A percentile compares a stretch with the other conserved stretches of the same genome.
phyloP scores from a whole-genome alignment of 345 rosid species.

The Gossypium sturtianum region DNA sequence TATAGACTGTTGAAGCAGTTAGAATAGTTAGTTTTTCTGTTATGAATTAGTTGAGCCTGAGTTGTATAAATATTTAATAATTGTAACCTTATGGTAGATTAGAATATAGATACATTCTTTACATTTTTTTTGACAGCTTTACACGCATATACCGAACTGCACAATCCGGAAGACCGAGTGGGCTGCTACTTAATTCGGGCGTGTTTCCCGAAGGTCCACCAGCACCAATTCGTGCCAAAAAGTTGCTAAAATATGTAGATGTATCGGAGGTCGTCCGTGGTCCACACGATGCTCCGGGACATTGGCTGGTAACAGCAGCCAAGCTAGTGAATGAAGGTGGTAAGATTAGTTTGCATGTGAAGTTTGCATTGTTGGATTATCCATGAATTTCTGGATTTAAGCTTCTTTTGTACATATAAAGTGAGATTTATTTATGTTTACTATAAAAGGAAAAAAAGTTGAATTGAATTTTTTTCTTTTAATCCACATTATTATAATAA shows the following conservation, averaged over 20 bases:
- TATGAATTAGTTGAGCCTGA: no score
- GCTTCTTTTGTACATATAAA: slow-evolving; percentile 4
- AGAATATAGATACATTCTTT: no score
- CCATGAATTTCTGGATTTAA: slow-evolving; percentile 13
- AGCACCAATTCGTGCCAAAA: slow-evolving; percentile 28
- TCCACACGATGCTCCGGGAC: slow-evolving; percentile 66
- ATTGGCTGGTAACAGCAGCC: slow-evolving; percentile 62
- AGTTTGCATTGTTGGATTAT: slow-evolving; percentile 62
- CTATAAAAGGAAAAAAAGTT: not conserved
- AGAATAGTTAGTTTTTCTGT: no score
- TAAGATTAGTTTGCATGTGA: slow-evolving; percentile 60
- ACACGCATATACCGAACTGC: slow-evolving; percentile 48
- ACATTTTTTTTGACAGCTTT: no score
- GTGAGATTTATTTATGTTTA: not conserved
- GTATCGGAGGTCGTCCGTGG: slow-evolving; percentile 55
- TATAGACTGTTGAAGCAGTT: no score
- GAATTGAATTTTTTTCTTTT: not conserved
- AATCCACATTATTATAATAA: no score
- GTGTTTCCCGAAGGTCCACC: slow-evolving; percentile 69
- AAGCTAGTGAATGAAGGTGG: slow-evolving; percentile 51
- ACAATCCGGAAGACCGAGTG: slow-evolving; percentile 47
- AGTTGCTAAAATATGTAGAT: slow-evolving; percentile 58
- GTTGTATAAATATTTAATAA: no score
- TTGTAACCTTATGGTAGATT: no score
- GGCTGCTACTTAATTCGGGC: slow-evolving; percentile 57